phyloP scores from a whole-genome alignment of 2,329 filamentous ascomycete genomes.

The Lasiodiplodia citricola region DNA sequence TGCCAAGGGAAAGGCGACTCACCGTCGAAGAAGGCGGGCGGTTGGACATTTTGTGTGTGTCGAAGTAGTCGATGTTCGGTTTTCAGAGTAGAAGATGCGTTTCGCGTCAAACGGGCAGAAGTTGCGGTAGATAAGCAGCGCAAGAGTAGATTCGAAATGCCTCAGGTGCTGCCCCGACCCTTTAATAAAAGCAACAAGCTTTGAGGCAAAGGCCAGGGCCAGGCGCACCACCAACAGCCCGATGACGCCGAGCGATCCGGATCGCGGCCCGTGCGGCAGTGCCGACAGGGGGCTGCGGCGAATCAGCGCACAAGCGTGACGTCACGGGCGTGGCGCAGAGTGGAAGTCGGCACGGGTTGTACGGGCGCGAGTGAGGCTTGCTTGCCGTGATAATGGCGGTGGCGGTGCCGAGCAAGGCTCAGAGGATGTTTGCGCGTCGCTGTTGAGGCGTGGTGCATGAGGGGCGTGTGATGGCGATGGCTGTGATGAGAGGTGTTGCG shows the following conservation, averaged over 20 bases:
- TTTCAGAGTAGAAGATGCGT: not conserved
- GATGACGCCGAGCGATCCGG: conserved; percentile 7
- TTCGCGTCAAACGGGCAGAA: not conserved
- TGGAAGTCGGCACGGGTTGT: conserved; percentile 1
- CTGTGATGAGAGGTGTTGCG: not conserved
- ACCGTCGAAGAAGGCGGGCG: conserved; percentile 19
- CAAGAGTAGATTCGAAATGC: not conserved
- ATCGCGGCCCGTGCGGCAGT: conserved; percentile 8
- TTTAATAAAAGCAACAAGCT: not conserved
- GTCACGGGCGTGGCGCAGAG: conserved; percentile 2
- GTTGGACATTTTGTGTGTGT: not conserved
- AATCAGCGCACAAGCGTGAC: not conserved
- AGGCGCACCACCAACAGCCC: not conserved
- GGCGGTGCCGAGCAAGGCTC: not conserved
- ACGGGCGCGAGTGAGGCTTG: not conserved
- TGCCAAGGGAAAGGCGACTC: not conserved
- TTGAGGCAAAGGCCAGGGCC: not conserved
- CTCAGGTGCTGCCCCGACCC: not conserved
- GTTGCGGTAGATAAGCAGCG: not conserved
- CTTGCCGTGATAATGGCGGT: not conserved
- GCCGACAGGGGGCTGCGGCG: not conserved
- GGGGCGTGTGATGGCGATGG: not conserved
- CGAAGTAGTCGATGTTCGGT: not conserved
- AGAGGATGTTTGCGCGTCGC: not conserved
- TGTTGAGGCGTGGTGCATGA: not conserved